Base-by-base conservation (phyloP, 2,329 filamentous ascomycete species). In the Aureobasidium pullulans region DNA sequence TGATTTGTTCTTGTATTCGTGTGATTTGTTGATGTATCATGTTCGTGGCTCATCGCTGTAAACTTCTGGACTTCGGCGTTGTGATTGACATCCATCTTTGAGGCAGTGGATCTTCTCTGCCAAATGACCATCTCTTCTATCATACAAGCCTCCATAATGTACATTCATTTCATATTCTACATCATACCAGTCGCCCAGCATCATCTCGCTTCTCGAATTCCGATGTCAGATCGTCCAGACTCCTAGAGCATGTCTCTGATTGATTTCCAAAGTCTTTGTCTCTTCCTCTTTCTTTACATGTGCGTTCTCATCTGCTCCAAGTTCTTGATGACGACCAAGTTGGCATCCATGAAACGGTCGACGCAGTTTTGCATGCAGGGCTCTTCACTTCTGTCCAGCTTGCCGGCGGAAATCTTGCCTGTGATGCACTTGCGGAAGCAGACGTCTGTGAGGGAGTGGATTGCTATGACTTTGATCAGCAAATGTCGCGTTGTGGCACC, bases 391-490 rank as follows among this genome's bases (percentile, higher is more conserved):
- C 81, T 83, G 66, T 95, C 90, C 65, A 99, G 79, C 68, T 84
- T 83, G 31, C 84, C 83, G 62, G 80, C 82, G 66, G 86, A 85
- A 72, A 96, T 87, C 60, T 80, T 81, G 57, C 84, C 79, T 8
- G 88, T 87, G 62, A 96, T 80, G 79, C 94, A 99, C 78, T 96
- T 97, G 71, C 86, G 90, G 86, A 92, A 99, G 83, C 94, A 99
- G 62, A 88, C 83, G 68, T 94, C 88, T 44, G 84, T 84, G 37
- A 88, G 76, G 65, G 76, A 76, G 73, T 88, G 85, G 61, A 87
- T 82, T n/a, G 80, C 85, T 61, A 16, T 52, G 23, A 16, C 6
- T 53, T 23, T 29, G 11, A 28, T 53, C 37, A 42, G 49, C 13
- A 6, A n/a, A 23, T 11, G 23, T 50, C 19, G 19, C 9, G 1